Base-by-base conservation (phyloP, 208 protist genomes). In the Leishmania major region DNA sequence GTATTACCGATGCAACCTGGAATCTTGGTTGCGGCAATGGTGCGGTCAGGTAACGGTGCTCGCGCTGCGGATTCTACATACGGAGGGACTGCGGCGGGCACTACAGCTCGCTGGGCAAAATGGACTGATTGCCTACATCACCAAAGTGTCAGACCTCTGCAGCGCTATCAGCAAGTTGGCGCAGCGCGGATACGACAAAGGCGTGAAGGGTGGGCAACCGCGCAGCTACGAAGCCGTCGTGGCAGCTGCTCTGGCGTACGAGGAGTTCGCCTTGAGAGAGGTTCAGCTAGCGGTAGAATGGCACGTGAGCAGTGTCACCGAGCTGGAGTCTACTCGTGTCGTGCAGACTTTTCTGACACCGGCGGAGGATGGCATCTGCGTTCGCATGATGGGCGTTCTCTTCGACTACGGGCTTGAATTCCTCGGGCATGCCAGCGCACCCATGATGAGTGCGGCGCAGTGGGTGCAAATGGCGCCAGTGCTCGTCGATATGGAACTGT, bases 381-480 rank as follows among this genome's bases (percentile, higher is more conserved):
- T 93, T 47, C 86, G 92, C 67, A 83, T 91, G 11, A 84, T 97
- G 40, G 92, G 93, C 28, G 82, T 93, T 66, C 70, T 75, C 25
- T 80, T 93, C 59, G 71, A 83, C 25, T 95, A 98, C 85, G 95
- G 93, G 35, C 88, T 94, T 62, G 95, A 98, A 80, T 96, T 97
- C 84, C 70, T 93, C n/a, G 95, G 95, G 37, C 90, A 94, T 79
- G 82, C 89, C 60, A 78, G 51, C 35, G 28, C 88, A 40, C 85
- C 90, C 25, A 73, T 95, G 53, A 85, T 96, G 79, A 82, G 84
- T 60, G 77, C 84, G 22, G 49, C 75, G 67, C 83, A 80, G 69
- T 80, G 78, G 78, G 80, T 71, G 73, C 83, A 86, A 69, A 53
- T 83, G 53, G 83, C 55, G 25, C 69, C 78, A 53, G 45, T 79